Evolutionary conservation across 176 grass and related monocot species (phyloP).

Genomic region (Zizania latifolia): DNA sequence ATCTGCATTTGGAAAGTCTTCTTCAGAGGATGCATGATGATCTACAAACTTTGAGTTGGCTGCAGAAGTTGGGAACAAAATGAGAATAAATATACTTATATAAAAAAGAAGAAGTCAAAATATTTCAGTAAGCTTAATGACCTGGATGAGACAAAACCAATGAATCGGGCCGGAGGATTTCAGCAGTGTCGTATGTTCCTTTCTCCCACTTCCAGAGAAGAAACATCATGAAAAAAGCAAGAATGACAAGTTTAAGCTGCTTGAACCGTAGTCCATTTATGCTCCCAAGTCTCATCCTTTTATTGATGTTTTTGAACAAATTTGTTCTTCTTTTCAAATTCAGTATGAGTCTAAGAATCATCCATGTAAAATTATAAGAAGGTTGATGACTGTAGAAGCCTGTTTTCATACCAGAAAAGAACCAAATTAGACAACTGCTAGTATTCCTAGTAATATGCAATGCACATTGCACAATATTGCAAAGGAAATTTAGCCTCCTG

Average conservation of each 20-base stretch:
- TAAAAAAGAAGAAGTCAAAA: background rate
- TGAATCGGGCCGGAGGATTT: slow-evolving; percentile 45
- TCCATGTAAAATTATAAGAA: slow-evolving; percentile 11
- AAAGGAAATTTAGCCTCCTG: background rate
- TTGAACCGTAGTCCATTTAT: slow-evolving; percentile 84
- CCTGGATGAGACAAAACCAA: slow-evolving; percentile 61
- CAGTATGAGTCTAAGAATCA: slow-evolving; percentile 15
- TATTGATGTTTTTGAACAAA: slow-evolving; percentile 9
- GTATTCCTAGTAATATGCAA: background rate
- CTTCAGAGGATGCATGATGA: slow-evolving; percentile 58
- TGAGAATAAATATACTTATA: slow-evolving; percentile 25
- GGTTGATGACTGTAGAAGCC: background rate
- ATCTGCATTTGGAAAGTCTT: slow-evolving; percentile 64
- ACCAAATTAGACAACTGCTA: background rate
- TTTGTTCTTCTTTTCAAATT: background rate
- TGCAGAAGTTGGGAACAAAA: slow-evolving; percentile 22
- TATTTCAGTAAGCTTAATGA: slow-evolving; percentile 16
- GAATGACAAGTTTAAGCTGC: slow-evolving; percentile 60
- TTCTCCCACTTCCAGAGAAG: slow-evolving; percentile 95
- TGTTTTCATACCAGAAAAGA: slow-evolving; percentile 25
- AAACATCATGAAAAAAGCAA: slow-evolving; percentile 63
- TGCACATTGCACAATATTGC: background rate
- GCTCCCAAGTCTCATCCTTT: slow-evolving; percentile 70
- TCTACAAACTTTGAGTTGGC: slow-evolving; percentile 40
- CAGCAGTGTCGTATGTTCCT: slow-evolving; percentile 37